These are phyloP conservation scores for Metschnikowia similis DNA, from an alignment of 805 yeast species.

Conservation along the genomic window DNA sequence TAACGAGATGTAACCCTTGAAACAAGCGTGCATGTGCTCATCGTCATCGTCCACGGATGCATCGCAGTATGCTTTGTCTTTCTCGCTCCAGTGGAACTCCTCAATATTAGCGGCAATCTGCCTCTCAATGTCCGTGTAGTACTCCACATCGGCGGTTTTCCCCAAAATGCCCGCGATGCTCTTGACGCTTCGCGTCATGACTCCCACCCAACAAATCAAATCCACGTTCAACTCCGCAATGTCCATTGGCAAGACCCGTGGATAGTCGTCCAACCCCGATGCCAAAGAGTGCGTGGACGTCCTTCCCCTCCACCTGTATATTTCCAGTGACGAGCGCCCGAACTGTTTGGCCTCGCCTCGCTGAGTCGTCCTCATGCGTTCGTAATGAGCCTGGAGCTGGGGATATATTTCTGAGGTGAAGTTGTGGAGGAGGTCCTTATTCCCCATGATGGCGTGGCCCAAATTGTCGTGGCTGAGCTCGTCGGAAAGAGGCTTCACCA, in stretches of 20 bases:
- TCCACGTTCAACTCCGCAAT: conserved; percentile 89
- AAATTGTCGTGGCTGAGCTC: conserved; percentile 22
- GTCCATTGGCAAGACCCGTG: conserved; percentile 77
- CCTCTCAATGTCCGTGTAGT: conserved; percentile 49
- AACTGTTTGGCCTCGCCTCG: conserved; percentile 69
- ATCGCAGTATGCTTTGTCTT: conserved; percentile 73
- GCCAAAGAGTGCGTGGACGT: conserved; percentile 82
- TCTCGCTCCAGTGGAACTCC: conserved; percentile 73
- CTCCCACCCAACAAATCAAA: conserved; percentile 87
- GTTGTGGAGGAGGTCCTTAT: conserved; percentile 55
- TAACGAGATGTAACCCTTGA: conserved; percentile 80
- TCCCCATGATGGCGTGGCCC: conserved; percentile 50
- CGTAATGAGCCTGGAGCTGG: conserved; percentile 66
- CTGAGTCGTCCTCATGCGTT: conserved; percentile 83
- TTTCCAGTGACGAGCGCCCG: conserved; percentile 57
- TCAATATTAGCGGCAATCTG: conserved; percentile 64
- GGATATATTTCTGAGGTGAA: conserved; percentile 73
- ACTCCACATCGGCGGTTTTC: conserved; percentile 51
- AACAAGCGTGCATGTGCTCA: conserved; percentile 67
- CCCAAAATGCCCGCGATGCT: conserved; percentile 64
- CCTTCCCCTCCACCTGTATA: conserved; percentile 92
- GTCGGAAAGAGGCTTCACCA: background rate
- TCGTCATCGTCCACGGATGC: conserved; percentile 71
- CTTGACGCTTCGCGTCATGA: conserved; percentile 80
- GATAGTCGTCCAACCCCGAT: conserved; percentile 94